Evolutionary conservation across 176 grass and related monocot species (phyloP), one percentile per base, ranked within the genome.

Genomic region (Aegilops sharonensis): DNA sequence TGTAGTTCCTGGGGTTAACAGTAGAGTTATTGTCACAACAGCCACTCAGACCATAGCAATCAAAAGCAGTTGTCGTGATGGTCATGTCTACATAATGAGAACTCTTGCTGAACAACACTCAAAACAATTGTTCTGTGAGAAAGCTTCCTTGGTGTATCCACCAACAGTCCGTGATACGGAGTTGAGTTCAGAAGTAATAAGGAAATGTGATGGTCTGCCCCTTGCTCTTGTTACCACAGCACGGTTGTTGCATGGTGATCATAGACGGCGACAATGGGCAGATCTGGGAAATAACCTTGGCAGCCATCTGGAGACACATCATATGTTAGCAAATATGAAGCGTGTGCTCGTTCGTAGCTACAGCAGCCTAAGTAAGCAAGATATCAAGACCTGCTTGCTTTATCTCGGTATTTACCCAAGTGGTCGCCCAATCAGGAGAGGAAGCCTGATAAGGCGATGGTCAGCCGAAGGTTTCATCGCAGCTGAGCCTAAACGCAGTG

Each of bases 401-500:
- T 75, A 75, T 50, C 42, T 75, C 1, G 24, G 72, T 75, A 10
- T 75, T 75, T 75, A 75, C 13, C 72, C 72, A 75, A 50, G 42
- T 75, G 72, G 42, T 3, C 24, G 47, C 15, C 14, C 72, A 75
- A 50, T 75, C 9, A 75, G 42, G 24, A 75, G 42, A 43, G 72
- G 13, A 75, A 50, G 72, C 72, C 52, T 86, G 1, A 43, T 86
- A 79, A 86, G 84, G 9, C 12, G 50, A 18, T 86, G 75, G 84
- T 34, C 60, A 32, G 84, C 76, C 18, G 66, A 86, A 86, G 37
- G 72, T 13, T 3, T 75, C 42, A 29, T 75, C 72, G 50, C 0
- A 75, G 42, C 15, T 30, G 42, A 75, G 12, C 42, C 3, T 50
- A 75, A 50, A 30, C 27, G 72, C 2, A 8, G 24, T 75, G 27